phyloP scores from a whole-genome alignment of 164 flowering plant species.

The Euptelea pleiosperma region DNA sequence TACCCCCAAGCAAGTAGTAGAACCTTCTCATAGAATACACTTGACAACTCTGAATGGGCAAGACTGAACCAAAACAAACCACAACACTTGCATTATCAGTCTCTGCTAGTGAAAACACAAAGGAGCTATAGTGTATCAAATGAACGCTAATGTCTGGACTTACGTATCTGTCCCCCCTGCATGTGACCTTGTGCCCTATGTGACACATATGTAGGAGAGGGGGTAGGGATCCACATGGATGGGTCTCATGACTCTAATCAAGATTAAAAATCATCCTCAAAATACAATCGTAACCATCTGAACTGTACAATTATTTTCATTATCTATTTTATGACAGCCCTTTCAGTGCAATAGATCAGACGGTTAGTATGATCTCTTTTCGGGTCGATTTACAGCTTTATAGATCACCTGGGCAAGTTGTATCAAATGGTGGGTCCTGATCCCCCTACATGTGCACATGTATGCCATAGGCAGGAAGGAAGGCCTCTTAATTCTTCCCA shows the following conservation, averaged over 20 bases:
- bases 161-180: too few species aligned
- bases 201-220: background rate
- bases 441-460: background rate
- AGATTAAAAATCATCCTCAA: background rate
- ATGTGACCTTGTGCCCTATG: background rate
- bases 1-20: constrained; percentile 93
- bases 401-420: background rate
- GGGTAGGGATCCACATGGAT: background rate
- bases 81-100: background rate
- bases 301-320: too few species aligned
- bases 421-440: background rate
- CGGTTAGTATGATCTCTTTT: background rate
- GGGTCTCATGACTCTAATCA: background rate
- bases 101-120: background rate
- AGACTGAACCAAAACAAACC: constrained; percentile 49
- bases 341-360: background rate
- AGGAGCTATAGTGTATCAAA: background rate
- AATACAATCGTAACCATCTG: background rate
- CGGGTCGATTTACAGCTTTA: background rate
- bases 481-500: background rate
- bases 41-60: constrained; percentile 93
- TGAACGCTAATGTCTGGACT: background rate
- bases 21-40: constrained; percentile 92
- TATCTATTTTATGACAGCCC: too few species aligned
- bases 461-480: background rate